phyloP scores from a whole-genome alignment of 2,329 filamentous ascomycete species.

The Verruconis gallopava region DNA sequence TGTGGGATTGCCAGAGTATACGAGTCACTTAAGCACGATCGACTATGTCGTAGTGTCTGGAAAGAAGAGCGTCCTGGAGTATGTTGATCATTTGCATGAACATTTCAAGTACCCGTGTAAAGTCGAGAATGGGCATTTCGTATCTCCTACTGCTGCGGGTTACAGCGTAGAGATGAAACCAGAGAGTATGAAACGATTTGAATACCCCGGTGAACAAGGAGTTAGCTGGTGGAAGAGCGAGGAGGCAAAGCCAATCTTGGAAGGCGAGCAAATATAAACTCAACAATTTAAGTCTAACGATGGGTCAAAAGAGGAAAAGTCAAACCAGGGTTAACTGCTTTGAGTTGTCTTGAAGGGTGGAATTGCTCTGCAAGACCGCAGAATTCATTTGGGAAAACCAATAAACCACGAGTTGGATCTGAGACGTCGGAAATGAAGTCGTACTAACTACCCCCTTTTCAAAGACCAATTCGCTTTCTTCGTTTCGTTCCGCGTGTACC shows the following conservation, averaged over 20 bases:
- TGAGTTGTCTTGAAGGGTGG: neutral
- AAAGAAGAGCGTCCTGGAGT: constrained; percentile 73
- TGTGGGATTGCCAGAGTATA: constrained; percentile 86
- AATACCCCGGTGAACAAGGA: constrained; percentile 62
- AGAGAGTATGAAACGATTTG: constrained; percentile 69
- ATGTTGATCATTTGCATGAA: constrained; percentile 87
- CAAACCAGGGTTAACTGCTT: neutral
- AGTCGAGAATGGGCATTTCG: constrained; percentile 77
- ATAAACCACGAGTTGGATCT: too few species aligned
- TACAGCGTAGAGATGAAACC: constrained; percentile 93
- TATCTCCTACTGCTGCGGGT: constrained; percentile 68
- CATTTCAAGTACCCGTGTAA: constrained; percentile 74
- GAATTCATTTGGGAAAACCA: too few species aligned
- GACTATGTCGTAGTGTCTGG: constrained; percentile 82
- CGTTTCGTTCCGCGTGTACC: neutral
- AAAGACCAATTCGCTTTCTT: constrained; percentile 3
- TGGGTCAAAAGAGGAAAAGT: too few species aligned
- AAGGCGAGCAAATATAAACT: constrained; percentile 37
- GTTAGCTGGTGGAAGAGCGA: constrained; percentile 79
- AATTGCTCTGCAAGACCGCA: neutral
- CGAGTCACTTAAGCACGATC: constrained; percentile 81
- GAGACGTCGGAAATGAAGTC: too few species aligned
- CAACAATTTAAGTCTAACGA: neutral
- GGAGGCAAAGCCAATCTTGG: constrained; percentile 62
- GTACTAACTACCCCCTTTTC: neutral